Evolutionary conservation across 2,329 filamentous ascomycete species (phyloP), one percentile per base, ranked within the genome.

Genomic region (Beauveria scarabaeidicola): DNA sequence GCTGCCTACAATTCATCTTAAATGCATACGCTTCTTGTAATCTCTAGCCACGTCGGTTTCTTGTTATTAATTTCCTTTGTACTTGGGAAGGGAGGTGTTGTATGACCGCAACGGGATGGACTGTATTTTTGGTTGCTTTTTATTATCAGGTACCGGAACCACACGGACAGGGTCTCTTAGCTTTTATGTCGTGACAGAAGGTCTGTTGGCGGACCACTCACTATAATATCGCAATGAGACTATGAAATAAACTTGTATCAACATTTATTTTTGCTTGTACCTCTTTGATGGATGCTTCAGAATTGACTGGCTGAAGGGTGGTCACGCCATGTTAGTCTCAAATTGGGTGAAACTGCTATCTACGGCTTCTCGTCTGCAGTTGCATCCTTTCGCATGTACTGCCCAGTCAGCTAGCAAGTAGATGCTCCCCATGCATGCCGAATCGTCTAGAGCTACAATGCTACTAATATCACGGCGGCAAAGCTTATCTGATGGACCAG

Each of bases 1-100:
- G 87, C 88, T 67, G 89, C 85, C 66, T 99, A 96, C 82, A 87
- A 91, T 71, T 60, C 58, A 36, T 50, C 58, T 32, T 60, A 52
- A 60, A 53, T 55, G 61, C 63, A 63, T 61, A 57, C 61, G 57
- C 59, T 50, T 56, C n/a, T 57, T 59, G 63, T 62, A 60, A 61
- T 56, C 61, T 64, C 51, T 61, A 60, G 53, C 61, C 58, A 62
- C 60, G 62, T 65, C 66, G 63, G 66, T 66, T 69, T 69, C 66
- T 65, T 48, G 43, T 48, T 70, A 72, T 65, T 72, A 68, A 69
- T 70, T 66, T 71, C 70, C 54, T 63, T 63, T 63, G 72, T 60
- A 44, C 8, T 5, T 60, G 58, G 58, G 72, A 67, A 69, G 66
- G 72, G 69, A 65, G 72, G 73, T 74, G 71, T 72, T 74, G 73